Base-by-base conservation (phyloP, 1,284 basidiomycete genomes). In the Leccinum griseonigrum region DNA sequence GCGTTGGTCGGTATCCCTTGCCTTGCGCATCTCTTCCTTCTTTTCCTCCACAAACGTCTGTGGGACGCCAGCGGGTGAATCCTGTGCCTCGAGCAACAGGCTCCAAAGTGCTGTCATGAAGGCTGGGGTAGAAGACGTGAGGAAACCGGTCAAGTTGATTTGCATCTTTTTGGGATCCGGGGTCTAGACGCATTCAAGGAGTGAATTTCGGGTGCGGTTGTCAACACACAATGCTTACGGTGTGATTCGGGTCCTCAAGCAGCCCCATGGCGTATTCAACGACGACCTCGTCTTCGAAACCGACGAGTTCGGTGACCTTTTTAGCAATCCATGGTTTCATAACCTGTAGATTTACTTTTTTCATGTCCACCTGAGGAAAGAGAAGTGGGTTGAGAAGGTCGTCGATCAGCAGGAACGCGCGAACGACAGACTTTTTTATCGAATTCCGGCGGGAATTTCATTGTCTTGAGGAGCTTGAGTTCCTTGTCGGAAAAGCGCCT, bases 161-260 rank as follows among this genome's bases (percentile, higher is more conserved):
- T 98, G 96, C 89, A 98, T 94, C 78, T 92, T 95, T 74, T 88
- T 89, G 6, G 95, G 94, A 75, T 99, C 97, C 4, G 94, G 94
- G 7, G 83, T 87, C 92, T 95, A 64, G 18, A 36, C 16, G 43
- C 16, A 34, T 18, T 57, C n/a, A 34, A 53, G 0, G 16, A 51
- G 11, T 40, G 46, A 55, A 9, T 36, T 53, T 18, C 18, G 43
- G 18, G 13, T 10, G n/a, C 2, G 18, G 18, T 16, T 6, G 14
- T 2, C 11, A 4, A 18, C 3, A 29, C 14, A 28, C 9, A 48
- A 54, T 28, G 76, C 87, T 68, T 66, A 96, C 94, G n/a, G 92
- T 89, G 66, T 90, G 83, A 28, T 85, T 83, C 55, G 87, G 81
- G 68, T 97, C 93, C 74, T 99, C 97, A 7, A 99, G 78, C 52